phyloP scores from a whole-genome alignment of 2,329 filamentous ascomycete genomes.

The Onygenales sp. region DNA sequence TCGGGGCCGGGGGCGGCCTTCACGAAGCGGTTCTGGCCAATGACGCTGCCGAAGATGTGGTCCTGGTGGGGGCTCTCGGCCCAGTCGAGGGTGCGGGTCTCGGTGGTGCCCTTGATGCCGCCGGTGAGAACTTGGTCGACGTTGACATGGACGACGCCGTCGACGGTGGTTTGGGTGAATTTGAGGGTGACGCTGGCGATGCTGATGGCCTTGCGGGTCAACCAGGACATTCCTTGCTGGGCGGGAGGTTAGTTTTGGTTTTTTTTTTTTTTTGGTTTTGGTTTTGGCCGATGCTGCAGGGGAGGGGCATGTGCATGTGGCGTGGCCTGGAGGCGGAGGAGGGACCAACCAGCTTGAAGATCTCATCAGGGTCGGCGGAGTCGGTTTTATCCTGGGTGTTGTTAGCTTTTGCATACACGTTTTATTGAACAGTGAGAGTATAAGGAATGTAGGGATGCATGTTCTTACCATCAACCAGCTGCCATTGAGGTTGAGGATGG shows the following conservation, averaged over 20 bases:
- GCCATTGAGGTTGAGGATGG: constrained; percentile 57
- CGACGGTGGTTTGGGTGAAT: constrained; percentile 42
- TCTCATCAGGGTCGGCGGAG: constrained; percentile 58
- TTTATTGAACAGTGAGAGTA: not conserved
- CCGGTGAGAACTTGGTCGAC: constrained; percentile 64
- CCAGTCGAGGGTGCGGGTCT: constrained; percentile 50
- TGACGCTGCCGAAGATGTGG: constrained; percentile 67
- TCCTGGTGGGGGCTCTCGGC: constrained; percentile 58
- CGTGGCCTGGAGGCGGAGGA: not conserved
- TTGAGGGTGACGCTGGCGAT: constrained; percentile 60
- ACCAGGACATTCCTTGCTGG: constrained; percentile 59
- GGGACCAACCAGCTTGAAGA: constrained; percentile 50
- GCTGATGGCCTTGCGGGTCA: constrained; percentile 62
- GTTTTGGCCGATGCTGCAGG: not conserved
- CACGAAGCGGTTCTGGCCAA: constrained; percentile 49
- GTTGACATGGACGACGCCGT: constrained; percentile 51
- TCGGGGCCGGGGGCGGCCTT: constrained; percentile 24
- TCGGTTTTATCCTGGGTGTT: constrained; percentile 59
- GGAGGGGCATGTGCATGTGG: constrained; percentile 1
- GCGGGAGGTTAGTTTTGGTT: not conserved
- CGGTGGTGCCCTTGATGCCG: constrained; percentile 57
- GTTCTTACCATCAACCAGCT: constrained; percentile 56
- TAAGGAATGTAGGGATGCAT: not conserved
- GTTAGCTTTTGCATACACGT: not conserved
- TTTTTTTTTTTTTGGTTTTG: not conserved